Conservation (phyloP, 192 early-diverging fungal genomes). For the Dissophora globulifera region DNA sequence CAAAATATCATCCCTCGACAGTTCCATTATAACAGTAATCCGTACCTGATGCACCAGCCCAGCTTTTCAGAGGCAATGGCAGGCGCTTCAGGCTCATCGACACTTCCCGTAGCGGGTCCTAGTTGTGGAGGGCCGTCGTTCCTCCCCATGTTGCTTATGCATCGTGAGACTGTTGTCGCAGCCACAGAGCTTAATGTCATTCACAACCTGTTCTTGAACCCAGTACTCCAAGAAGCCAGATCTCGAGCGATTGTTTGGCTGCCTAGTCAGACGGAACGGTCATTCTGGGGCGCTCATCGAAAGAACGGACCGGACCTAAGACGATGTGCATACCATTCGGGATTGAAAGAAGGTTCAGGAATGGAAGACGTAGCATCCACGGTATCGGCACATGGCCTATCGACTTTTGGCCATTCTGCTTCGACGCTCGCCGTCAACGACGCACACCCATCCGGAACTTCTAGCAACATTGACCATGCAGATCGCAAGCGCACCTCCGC, state of each 20-base stretch:
- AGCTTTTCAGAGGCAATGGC: not conserved
- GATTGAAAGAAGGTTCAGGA: not conserved
- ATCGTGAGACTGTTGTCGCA: slow-evolving; percentile 21
- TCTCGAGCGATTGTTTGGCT: slow-evolving; percentile 22
- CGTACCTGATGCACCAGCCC: not conserved
- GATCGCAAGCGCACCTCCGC: not conserved
- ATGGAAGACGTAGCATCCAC: too few relatives aligned
- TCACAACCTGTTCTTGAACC: slow-evolving; percentile 25
- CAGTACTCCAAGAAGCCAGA: slow-evolving; percentile 15
- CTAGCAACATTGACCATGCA: not conserved
- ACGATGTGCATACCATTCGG: slow-evolving; percentile 12
- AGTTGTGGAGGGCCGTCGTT: slow-evolving; percentile 2
- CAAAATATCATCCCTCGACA: not conserved
- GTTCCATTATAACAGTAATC: not conserved
- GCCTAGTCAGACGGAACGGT: slow-evolving; percentile 34
- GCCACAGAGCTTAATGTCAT: slow-evolving; percentile 21
- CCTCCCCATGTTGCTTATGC: slow-evolving; percentile 29
- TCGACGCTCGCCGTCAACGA: not conserved
- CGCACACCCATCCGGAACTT: not conserved
- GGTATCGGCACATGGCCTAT: not conserved
- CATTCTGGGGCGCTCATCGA: slow-evolving; percentile 18
- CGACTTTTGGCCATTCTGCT: slow-evolving; percentile 6
- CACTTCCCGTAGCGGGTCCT: not conserved
- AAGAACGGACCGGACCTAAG: not conserved
- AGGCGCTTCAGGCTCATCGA: slow-evolving; percentile 1